phyloP scores from a whole-genome alignment of 805 yeast species.

The Lipomyces chichibuensis region DNA sequence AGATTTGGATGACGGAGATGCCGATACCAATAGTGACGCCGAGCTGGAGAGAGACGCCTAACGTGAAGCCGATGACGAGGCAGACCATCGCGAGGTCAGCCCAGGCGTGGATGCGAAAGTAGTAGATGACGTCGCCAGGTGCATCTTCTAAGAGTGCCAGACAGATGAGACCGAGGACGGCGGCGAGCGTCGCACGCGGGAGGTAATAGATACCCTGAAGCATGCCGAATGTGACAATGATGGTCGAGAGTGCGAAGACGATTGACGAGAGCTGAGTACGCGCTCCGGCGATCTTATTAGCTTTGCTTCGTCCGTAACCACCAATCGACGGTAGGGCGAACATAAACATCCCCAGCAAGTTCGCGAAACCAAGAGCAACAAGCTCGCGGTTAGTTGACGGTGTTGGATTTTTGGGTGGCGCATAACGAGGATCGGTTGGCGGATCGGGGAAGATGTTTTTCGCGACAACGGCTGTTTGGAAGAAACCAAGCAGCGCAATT shows the following conservation, averaged over 20 bases:
- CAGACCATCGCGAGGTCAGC: conserved; percentile 71
- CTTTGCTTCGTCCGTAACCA: conserved; percentile 91
- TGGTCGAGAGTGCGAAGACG: conserved; percentile 74
- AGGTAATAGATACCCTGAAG: conserved; percentile 67
- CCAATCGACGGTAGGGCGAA: conserved; percentile 88
- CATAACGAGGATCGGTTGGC: conserved; percentile 45
- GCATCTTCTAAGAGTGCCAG: conserved; percentile 77
- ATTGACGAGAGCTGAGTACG: conserved; percentile 82
- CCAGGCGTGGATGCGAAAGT: conserved; percentile 71
- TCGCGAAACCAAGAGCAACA: conserved; percentile 83
- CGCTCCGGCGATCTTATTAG: conserved; percentile 86
- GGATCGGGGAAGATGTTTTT: conserved; percentile 79
- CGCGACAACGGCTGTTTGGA: conserved; percentile 91
- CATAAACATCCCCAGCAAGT: conserved; percentile 59
- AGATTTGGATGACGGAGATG: conserved; percentile 76
- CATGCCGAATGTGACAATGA: conserved; percentile 63
- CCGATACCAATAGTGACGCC: conserved; percentile 88
- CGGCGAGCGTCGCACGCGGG: conserved; percentile 79
- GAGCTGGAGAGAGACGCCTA: conserved; percentile 78
- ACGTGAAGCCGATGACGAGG: conserved; percentile 64
- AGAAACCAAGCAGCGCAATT: conserved; percentile 84
- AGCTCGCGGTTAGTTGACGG: conserved; percentile 86
- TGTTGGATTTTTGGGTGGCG: conserved; percentile 44
- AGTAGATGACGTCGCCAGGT: conserved; percentile 76
- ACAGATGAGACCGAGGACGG: conserved; percentile 79